Base-by-base conservation (phyloP, 2,329 filamentous ascomycete species). In the Neopestalotiopsis sp. region DNA sequence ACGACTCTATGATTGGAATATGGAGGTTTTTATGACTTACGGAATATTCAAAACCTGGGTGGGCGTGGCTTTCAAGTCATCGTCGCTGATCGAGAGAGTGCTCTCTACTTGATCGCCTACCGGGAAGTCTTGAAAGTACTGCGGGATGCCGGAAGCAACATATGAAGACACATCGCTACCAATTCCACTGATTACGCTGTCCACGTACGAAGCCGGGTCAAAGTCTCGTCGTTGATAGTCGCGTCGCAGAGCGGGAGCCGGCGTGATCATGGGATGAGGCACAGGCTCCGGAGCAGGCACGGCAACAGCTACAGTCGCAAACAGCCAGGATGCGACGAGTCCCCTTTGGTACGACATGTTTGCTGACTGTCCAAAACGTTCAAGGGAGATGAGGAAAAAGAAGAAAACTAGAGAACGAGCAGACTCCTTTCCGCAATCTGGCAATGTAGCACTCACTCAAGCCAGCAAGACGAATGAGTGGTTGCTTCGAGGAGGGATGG, bases 1-100 rank as follows among this genome's bases (percentile, higher is more conserved):
- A 42, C 7, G n/a, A 20, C 9, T 20, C 20, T 53, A 20, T 20
- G 9, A 24, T 53, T n/a, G 10, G 40, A 32, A 7, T n/a, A 61
- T 7, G 1, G 2, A 40, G 7, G 14, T 9, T 17, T 9, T 6
- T 4, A 77, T 28, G 24, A 28, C 81, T 76, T 74, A 87, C 80
- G 91, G 91, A 9, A 94, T 77, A 71, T 94, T 94, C 70, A 94
- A 80, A 4, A 92, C 91, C 71, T 92, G 86, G 0, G 91, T 93
- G 0, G 92, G 92, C 68, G 86, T 81, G 2, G 91, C 89, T 62
- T 81, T 85, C 49, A 94, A 77, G 66, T 91, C 87, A 40, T 81
- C 79, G 69, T 89, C 86, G 66, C 84, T 82, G 42, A 94, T 82
- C 1, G 87, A 89, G 5, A 93, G 82, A 45, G 86, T 88, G 72